These are phyloP conservation scores for Kwoniella europaea DNA, from an alignment of 768 basidiomycete species.

Conservation along the genomic window DNA sequence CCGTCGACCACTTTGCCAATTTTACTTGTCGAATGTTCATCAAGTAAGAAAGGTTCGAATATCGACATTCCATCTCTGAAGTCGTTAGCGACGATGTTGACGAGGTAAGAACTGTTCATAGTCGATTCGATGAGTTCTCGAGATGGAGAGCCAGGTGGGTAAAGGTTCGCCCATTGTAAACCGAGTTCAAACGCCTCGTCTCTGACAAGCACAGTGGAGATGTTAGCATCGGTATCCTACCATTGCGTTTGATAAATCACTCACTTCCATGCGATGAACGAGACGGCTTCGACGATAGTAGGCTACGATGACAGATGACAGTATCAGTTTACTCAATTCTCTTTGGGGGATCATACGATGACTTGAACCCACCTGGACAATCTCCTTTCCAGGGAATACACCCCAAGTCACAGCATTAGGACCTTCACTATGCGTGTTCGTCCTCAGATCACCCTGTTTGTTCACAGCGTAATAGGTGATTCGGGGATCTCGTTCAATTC, in stretches of 20 bases:
- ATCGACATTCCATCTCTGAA: slow-evolving; percentile 84
- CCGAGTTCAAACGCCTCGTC: slow-evolving; percentile 95
- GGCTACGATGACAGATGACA: slow-evolving; percentile 59
- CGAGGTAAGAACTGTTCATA: slow-evolving; percentile 82
- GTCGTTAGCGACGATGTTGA: slow-evolving; percentile 96
- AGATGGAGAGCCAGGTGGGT: slow-evolving; percentile 75
- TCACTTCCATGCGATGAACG: slow-evolving; percentile 98
- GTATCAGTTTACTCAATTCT: too few relatives aligned
- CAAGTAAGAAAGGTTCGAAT: slow-evolving; percentile 74
- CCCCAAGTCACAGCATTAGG: slow-evolving; percentile 99
- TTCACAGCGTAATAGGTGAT: slow-evolving; percentile 98
- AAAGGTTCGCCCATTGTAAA: slow-evolving; percentile 84
- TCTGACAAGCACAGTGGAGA: slow-evolving; percentile 42
- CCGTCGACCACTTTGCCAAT: slow-evolving; percentile 17
- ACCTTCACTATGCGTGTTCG: slow-evolving; percentile 92
- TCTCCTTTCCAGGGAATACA: slow-evolving; percentile 95
- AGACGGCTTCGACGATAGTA: slow-evolving; percentile 94
- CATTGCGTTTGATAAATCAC: slow-evolving; percentile 28
- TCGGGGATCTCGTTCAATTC: slow-evolving; percentile 82
- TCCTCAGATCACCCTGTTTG: slow-evolving; percentile 88
- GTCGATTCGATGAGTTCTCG: slow-evolving; percentile 75
- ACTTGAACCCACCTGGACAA: slow-evolving; percentile 65
- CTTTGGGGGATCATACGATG: not conserved
- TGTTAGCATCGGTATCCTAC: slow-evolving; percentile 7
- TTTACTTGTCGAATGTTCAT: slow-evolving; percentile 20